Base-by-base conservation (phyloP, 164 flowering plant genomes). In the Vitis riparia region DNA sequence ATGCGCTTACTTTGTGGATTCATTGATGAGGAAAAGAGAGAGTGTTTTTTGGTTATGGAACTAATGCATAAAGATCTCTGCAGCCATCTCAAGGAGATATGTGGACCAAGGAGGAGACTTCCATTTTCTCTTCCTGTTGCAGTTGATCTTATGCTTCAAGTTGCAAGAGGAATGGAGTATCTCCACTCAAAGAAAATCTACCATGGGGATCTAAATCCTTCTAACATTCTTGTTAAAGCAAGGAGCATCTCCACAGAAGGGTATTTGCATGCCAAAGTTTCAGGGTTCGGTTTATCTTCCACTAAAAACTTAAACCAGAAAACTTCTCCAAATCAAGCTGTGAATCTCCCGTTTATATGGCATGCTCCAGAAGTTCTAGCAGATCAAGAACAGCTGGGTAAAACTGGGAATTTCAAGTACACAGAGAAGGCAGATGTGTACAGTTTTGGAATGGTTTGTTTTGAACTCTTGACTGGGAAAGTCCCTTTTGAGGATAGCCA, bases 81-180 rank as follows among this genome's bases (percentile, higher is more conserved):
- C 62, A 81, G 71, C 74, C 78, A 81, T 72, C 80, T 89, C 49
- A 92, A 85, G 63, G 98, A 94, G 77, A 69, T 61, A 3, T 80
- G 83, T 61, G 76, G 86, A 44, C 84, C 91, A 3, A 78, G 85
- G 66, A 92, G 70, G 67, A 71, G 86, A 49, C 59, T 84, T 23
- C 90, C 93, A 1, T 87, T 91, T 66, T 77, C 93, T 64, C 83
- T 91, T 14, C 89, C 89, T 1, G 89, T 85, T 12, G 88, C 87
- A 1, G 82, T 91, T 47, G 95, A 92, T 68, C 55, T 87, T 16
- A 91, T 94, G 97, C 88, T 89, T 58, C 97, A 94, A 73, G 91
- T 94, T 68, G 97, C 97, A n/a, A 78, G 99, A 80, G 99, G 97
- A 17, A 90, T 94, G 97, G 97, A 88, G 60, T 92, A 92, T 78